Evolutionary conservation across 345 rosid genomes (phyloP).

Genomic region (Kandelia obovata): DNA sequence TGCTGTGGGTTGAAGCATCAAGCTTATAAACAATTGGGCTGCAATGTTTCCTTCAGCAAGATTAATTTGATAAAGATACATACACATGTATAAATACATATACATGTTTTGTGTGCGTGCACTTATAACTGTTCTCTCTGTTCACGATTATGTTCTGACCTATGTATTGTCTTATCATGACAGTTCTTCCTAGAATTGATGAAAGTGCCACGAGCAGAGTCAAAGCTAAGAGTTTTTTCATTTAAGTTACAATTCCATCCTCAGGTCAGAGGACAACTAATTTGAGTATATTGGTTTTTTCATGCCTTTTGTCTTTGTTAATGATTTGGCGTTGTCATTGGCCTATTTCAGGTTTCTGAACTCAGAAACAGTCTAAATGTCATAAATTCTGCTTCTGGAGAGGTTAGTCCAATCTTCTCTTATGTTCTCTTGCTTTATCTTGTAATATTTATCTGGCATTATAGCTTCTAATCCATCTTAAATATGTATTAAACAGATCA

Average conservation of each 20-base stretch:
- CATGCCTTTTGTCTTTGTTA: conserved; percentile 13
- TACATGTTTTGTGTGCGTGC: no score
- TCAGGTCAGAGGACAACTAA: conserved; percentile 48
- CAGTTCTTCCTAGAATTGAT: conserved; percentile 79
- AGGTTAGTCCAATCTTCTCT: conserved; percentile 47
- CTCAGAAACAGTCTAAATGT: conserved; percentile 57
- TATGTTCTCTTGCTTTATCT: conserved; percentile 15
- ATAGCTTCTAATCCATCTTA: conserved; percentile 14
- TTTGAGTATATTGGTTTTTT: conserved; percentile 9
- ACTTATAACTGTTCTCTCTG: background rate
- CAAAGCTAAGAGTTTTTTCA: conserved; percentile 75
- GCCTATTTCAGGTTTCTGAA: conserved; percentile 62
- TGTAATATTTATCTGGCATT: conserved; percentile 8
- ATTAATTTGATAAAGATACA: background rate
- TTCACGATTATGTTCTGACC: background rate
- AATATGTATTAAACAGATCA: conserved; percentile 44
- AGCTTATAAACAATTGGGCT: background rate
- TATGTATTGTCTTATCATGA: conserved; percentile 21
- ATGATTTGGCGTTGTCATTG: conserved; percentile 12
- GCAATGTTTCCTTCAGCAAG: background rate
- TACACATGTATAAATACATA: no score
- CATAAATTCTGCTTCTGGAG: conserved; percentile 61
- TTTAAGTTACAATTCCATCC: conserved; percentile 64
- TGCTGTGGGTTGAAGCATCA: background rate
- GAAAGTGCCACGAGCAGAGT: conserved; percentile 79